Conservation (phyloP, 352 stramenopile genomes). For the Globisporangium lucens region DNA sequence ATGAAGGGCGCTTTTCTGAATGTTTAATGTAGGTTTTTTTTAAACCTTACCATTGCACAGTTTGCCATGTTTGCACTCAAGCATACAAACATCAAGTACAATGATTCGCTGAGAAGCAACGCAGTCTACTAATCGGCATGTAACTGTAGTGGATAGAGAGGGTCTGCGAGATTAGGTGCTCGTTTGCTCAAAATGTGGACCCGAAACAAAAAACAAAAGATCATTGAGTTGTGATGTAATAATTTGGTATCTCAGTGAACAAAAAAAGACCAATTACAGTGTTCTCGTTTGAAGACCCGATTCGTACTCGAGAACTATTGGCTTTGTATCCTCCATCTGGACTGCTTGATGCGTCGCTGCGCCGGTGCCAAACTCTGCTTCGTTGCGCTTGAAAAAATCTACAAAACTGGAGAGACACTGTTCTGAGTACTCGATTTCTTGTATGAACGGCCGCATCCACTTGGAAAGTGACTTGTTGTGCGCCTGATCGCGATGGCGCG, state of each 20-base stretch:
- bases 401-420: slow-evolving; percentile 54
- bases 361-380: slow-evolving; percentile 27
- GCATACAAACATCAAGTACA: background rate
- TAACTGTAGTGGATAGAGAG: no score
- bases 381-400: slow-evolving; percentile 67
- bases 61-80: background rate
- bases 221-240: no score
- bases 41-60: no score
- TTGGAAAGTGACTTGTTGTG: slow-evolving; percentile 69
- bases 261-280: no score
- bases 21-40: no score
- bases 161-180: no score
- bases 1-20: no score
- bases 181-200: no score
- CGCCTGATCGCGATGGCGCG: slow-evolving; percentile 59
- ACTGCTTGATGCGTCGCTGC: background rate
- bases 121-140: no score
- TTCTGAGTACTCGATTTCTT: slow-evolving; percentile 64
- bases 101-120: no score
- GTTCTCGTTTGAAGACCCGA: background rate
- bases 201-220: no score
- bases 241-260: no score
- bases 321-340: background rate
- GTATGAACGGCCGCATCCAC: slow-evolving; percentile 74
- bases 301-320: slow-evolving; percentile 47